Base-by-base conservation (phyloP, 345 rosid genomes). In the Lenwebbia sp. region DNA sequence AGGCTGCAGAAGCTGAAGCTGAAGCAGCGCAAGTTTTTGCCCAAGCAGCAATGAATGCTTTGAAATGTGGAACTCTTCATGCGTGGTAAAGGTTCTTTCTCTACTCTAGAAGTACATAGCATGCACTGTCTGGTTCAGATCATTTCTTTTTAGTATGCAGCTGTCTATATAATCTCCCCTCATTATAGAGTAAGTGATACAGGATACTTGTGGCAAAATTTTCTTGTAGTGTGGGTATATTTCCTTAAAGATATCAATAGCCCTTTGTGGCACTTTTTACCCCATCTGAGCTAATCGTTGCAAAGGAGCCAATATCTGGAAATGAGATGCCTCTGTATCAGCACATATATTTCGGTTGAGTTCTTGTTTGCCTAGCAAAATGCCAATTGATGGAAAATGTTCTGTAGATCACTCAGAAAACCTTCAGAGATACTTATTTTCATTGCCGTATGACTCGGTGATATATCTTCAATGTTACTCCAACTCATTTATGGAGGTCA, bases 1-100 rank as follows among this genome's bases (percentile, higher is more conserved):
- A 94, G 81, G 93, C 90, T 85, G 99, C 98, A 60, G 99, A 97
- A 91, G 99, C 96, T 11, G 98, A 95, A 94, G 99, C 99, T 6
- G 99, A 96, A 89, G 99, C 99, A 56, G 96, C 99, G 26, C 94
- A 93, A 86, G 89, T 95, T 83, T 94, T 94, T 88, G 95, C 96
- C 23, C 90, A 94, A 88, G 99, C 98, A 11, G 86, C 86, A 75
- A 53, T 54, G 33, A 87, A 84, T 84, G 86, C 86, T 23, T 84
- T 87, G 57, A 87, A 86, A 87, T 83, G 83, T 75, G 47, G 83
- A 54, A 76, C 86, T 37, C 70, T 84, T 65, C 41, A 87, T 74
- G 74, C 44, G 13, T 86, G 88, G 88, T 86, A 70, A 53, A 86
- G 13, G 19, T 83, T 33, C 81, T 70, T 52, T 52, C 70, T 26